Evolutionary conservation across 2,329 filamentous ascomycete species (phyloP).

Genomic region (Paecilomyces niveus): DNA sequence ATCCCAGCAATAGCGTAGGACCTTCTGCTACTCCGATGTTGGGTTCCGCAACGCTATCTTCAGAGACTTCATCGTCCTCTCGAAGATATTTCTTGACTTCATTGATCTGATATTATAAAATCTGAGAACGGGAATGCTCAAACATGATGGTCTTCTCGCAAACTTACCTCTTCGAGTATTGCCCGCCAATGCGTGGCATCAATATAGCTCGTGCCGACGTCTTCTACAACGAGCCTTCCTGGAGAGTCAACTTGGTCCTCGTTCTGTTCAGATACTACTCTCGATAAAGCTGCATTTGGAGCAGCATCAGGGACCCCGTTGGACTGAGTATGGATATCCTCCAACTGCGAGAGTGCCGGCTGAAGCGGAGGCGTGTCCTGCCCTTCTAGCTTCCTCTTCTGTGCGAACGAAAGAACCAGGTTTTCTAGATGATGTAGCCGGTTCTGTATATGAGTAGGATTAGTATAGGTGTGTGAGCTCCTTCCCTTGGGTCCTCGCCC

Average conservation of each 20-base stretch:
- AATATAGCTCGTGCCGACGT: conserved; percentile 27
- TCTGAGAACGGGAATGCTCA: not conserved
- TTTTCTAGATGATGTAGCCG: conserved; percentile 31
- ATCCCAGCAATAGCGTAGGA: conserved; percentile 22
- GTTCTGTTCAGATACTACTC: conserved; percentile 1
- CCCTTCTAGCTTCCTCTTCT: conserved; percentile 16
- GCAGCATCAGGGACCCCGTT: not conserved
- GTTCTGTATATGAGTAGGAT: conserved; percentile 25
- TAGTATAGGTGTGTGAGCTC: conserved; percentile 16
- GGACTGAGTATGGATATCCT: not conserved
- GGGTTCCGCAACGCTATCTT: conserved; percentile 12
- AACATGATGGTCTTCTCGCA: not conserved
- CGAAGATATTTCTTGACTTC: conserved; percentile 25
- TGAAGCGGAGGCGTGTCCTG: conserved; percentile 2
- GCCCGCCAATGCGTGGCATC: conserved; percentile 30
- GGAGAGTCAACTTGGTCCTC: conserved; percentile 13
- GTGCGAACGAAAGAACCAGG: conserved; percentile 26
- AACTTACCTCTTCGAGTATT: conserved; percentile 28
- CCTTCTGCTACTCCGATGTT: conserved; percentile 9
- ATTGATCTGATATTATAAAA: conserved; percentile 18
- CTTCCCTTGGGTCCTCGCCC: conserved; percentile 27
- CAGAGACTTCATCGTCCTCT: conserved; percentile 14
- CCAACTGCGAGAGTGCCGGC: not conserved
- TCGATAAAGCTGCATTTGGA: not conserved
- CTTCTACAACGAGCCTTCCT: conserved; percentile 23